Percentiles rank a stretch among this genome's conserved stretches.
phyloP scores from a whole-genome alignment of 2,329 filamentous ascomycete species.

The Claviceps capensis region DNA sequence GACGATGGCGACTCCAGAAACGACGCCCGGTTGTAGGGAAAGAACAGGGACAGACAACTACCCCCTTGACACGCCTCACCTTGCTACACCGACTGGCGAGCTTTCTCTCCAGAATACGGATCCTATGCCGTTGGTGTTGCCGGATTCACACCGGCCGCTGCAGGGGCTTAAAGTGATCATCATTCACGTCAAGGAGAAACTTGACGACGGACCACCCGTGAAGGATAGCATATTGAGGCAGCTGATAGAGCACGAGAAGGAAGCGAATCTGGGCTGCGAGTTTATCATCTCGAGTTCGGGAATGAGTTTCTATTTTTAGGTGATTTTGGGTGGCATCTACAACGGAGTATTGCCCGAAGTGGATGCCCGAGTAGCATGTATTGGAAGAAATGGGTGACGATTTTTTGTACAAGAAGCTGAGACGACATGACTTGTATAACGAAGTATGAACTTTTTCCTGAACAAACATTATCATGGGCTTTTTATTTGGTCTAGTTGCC shows the following conservation, averaged over 20 bases:
- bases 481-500: not conserved
- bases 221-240: slow-evolving; percentile 55
- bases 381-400: not conserved
- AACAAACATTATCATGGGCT: not conserved
- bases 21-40: slow-evolving; percentile 5
- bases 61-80: slow-evolving; percentile 24
- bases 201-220: slow-evolving; percentile 57
- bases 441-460: slow-evolving; percentile 3
- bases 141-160: slow-evolving; percentile 35
- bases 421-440: not conserved
- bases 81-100: slow-evolving; percentile 34
- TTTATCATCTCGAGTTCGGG: slow-evolving; percentile 61
- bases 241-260: slow-evolving; percentile 50
- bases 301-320: slow-evolving; percentile 40
- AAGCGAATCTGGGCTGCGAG: slow-evolving; percentile 58
- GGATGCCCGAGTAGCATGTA: too few species aligned
- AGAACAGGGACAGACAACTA: not conserved
- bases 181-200: slow-evolving; percentile 84
- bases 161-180: slow-evolving; percentile 67
- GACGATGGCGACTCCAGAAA: slow-evolving; percentile 7
- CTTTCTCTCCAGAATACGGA: slow-evolving; percentile 27
- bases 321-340: not conserved
- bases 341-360: too few species aligned
- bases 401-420: too few species aligned
- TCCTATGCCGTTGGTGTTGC: slow-evolving; percentile 9